Evolutionary conservation across 768 basidiomycete genomes (phyloP).

Genomic region (Mycena polygramma): DNA sequence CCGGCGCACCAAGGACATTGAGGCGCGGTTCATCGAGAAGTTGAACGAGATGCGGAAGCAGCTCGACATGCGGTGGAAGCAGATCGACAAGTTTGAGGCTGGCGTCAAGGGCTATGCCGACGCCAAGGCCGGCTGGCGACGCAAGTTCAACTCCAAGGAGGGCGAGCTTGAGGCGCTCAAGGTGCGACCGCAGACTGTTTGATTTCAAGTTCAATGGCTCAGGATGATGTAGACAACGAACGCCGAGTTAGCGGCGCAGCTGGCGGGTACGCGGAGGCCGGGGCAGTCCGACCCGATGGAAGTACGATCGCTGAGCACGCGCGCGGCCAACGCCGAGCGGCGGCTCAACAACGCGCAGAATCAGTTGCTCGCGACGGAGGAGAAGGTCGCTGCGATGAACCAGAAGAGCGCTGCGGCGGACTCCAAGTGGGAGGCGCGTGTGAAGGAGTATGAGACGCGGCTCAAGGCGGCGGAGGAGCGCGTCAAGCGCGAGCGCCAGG

Average conservation of each 20-base stretch:
- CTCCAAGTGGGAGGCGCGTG: conserved; percentile 93
- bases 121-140: conserved; percentile 86
- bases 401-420: conserved; percentile 81
- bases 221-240: conserved; percentile 69
- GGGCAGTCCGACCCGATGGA: conserved; percentile 75
- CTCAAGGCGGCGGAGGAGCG: conserved; percentile 90
- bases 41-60: conserved; percentile 86
- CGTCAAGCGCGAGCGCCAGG: conserved; percentile 94
- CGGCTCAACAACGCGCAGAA: conserved; percentile 89
- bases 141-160: conserved; percentile 84
- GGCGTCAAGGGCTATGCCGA: conserved; percentile 87
- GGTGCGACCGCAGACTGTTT: conserved; percentile 56
- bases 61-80: conserved; percentile 89
- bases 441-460: conserved; percentile 90
- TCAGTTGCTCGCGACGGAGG: conserved; percentile 86
- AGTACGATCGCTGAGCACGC: conserved; percentile 74
- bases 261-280: conserved; percentile 72
- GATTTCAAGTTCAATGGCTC: background rate
- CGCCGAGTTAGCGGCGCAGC: conserved; percentile 78
- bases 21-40: conserved; percentile 78
- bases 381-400: conserved; percentile 82
- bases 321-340: conserved; percentile 88
- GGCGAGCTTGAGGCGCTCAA: conserved; percentile 92
- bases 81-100: conserved; percentile 92
- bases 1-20: conserved; percentile 84